Base-by-base conservation (phyloP, 768 basidiomycete species). In the Vararia minispora region DNA sequence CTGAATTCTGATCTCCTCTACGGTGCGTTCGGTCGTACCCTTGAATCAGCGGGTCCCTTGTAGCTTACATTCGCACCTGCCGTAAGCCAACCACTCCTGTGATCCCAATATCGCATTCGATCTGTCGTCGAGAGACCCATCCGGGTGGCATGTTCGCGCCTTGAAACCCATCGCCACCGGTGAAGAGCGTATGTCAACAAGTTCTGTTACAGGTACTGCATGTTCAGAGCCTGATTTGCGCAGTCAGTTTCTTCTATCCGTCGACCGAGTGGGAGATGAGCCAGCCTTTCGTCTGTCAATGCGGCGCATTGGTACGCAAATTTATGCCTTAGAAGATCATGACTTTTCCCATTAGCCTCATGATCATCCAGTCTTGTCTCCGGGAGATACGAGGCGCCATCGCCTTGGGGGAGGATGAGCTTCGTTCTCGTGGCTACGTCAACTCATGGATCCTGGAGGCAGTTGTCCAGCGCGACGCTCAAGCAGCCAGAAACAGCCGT, bases 191-290 rank as follows among this genome's bases (percentile, higher is more conserved):
- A 58, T 58, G 48, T 60, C 56, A 40, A 54, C 41, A 59, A 61
- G 38, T 53, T 53, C 14, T 47, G 46, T 24, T 59, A 56, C 25
- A 16, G 7, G 16, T 18, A 8, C 7, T 31, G 11, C 33, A 29
- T 41, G 11, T 44, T 13, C 32, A 31, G 25, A 4, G 23, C 25
- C 37, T n/a, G 22, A 32, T 37, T 18, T 33, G 13, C 18, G 23
- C 52, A 58, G 62, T 78, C 39, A 72, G 70, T 2, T 78, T 69
- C 50, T 79, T 78, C 52, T 79, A 79, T 52, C 78, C 76, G 13
- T 71, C 68, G 48, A 79, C 74, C 12, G 77, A 80, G 50, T 80
- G 77, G 76, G 66, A 73, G 32, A 78, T 79, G 76, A 73, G 65
- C 14, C 73, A 74, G 49, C 63, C 70, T 0, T 80, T 80, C 51